phyloP scores from a whole-genome alignment of 805 yeast species.

The Wickerhamiella galacta region DNA sequence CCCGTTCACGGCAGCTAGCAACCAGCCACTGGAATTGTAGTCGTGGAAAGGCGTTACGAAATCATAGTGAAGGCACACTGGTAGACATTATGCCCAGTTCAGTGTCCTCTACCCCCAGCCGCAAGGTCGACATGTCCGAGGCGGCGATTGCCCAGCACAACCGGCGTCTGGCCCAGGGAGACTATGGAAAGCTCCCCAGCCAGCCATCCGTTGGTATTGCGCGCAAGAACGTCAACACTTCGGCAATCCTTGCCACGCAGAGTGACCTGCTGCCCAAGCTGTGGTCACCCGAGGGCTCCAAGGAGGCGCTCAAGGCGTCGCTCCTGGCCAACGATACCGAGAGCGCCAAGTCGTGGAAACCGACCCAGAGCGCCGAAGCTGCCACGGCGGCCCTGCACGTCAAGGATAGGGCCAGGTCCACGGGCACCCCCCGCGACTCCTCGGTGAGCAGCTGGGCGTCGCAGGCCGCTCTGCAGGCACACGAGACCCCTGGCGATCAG shows the following conservation, averaged over 20 bases:
- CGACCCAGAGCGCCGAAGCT: conserved; percentile 29
- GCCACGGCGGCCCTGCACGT: conserved; percentile 38
- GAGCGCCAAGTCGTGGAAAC: conserved; percentile 23
- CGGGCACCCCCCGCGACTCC: conserved; percentile 5
- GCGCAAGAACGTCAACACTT: conserved; percentile 11
- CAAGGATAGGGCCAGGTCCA: conserved; percentile 10
- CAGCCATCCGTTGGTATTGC: conserved; percentile 24
- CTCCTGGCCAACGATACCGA: conserved; percentile 19
- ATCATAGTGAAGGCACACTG: too few relatives aligned
- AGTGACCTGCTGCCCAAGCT: conserved; percentile 20
- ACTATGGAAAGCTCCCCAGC: conserved; percentile 17
- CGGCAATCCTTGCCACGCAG: conserved; percentile 22
- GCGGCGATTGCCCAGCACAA: conserved; percentile 22
- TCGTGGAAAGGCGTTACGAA: too few relatives aligned
- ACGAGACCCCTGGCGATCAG: conserved; percentile 18
- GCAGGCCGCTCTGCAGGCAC: conserved; percentile 21
- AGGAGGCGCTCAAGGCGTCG: conserved; percentile 23
- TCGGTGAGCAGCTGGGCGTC: conserved; percentile 14
- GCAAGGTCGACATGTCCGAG: conserved; percentile 12
- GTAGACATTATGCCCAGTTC: too few relatives aligned
- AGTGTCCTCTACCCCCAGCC: conserved; percentile 1
- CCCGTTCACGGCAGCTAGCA: too few relatives aligned
- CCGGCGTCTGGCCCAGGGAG: conserved; percentile 21
- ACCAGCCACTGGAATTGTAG: too few relatives aligned
- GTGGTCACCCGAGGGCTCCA: conserved; percentile 19